These are phyloP conservation scores for Fennellomyces sp. DNA, from an alignment of 371 early-diverging fungal species.

Conservation along the genomic window DNA sequence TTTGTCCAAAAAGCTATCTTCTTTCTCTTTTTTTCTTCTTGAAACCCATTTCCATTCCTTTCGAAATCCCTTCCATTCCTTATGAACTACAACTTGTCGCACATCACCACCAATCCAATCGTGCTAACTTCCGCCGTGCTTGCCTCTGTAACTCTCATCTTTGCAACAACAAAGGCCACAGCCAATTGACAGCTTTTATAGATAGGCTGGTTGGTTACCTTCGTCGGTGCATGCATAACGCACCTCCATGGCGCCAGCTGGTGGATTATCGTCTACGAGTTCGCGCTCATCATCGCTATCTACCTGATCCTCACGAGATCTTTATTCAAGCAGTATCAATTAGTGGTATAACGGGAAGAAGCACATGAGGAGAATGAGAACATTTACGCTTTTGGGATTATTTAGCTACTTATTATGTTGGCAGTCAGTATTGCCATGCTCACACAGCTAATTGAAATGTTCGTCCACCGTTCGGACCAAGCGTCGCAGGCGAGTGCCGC, in stretches of 20 bases:
- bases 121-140: conserved; percentile 16
- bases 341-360: conserved; percentile 10
- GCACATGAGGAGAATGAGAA: too few relatives aligned
- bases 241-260: conserved; percentile 19
- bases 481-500: conserved; percentile 50
- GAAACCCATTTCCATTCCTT: conserved; percentile 1
- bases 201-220: conserved; percentile 22
- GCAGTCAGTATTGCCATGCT: conserved; percentile 57
- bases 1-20: conserved; percentile 4
- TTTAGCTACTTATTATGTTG: conserved; percentile 57
- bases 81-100: conserved; percentile 26
- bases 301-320: conserved; percentile 18
- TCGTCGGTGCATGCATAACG: conserved; percentile 14
- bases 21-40: conserved; percentile 6
- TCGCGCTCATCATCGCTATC: conserved; percentile 11
- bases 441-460: conserved; percentile 38
- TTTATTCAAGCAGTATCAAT: conserved; percentile 15
- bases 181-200: too few relatives aligned
- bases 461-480: conserved; percentile 3
- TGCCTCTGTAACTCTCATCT: conserved; percentile 10
- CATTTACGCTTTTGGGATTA: too few relatives aligned
- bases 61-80: neutral
- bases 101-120: conserved; percentile 24
- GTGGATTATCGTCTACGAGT: conserved; percentile 30
- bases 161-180: neutral